Percentiles rank a stretch among this genome's conserved stretches.
These are phyloP conservation scores for Guillardia theta DNA, from an alignment of 78 protist genomes.

Conservation along the genomic window DNA sequence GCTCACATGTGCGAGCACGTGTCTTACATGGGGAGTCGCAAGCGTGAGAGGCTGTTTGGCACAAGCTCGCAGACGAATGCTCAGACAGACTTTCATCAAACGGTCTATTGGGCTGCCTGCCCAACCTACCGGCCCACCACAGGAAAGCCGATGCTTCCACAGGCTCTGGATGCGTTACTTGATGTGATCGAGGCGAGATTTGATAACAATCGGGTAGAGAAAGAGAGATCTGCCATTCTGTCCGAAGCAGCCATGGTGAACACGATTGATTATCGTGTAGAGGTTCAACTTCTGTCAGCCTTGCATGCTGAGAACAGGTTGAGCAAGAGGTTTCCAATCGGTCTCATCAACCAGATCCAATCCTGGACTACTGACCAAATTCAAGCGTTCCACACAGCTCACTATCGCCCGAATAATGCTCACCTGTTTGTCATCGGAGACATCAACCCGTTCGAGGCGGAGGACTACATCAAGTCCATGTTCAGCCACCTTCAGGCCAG, in stretches of 20 bases:
- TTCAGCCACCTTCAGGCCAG: neutral
- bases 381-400: neutral
- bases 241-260: constrained; percentile 20
- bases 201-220: neutral
- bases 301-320: neutral
- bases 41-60: neutral
- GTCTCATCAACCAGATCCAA: neutral
- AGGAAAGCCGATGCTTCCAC: neutral
- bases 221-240: neutral
- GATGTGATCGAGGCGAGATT: neutral
- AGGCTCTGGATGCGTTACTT: neutral
- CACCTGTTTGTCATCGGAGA: constrained; percentile 17
- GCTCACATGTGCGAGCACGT: constrained; percentile 33
- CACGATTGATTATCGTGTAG: neutral
- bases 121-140: neutral
- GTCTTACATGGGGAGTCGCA: neutral
- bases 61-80: constrained; percentile 8
- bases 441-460: neutral
- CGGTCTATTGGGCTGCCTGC: neutral
- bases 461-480: neutral
- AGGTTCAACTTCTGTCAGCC: neutral
- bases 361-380: neutral
- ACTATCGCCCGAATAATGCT: neutral
- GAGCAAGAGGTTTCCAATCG: neutral
- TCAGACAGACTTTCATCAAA: constrained; percentile 1